A percentile compares a stretch with the other conserved stretches of the same genome.
Conservation (phyloP, 2,329 filamentous ascomycete genomes). For the Aspergillus brasiliensis region DNA sequence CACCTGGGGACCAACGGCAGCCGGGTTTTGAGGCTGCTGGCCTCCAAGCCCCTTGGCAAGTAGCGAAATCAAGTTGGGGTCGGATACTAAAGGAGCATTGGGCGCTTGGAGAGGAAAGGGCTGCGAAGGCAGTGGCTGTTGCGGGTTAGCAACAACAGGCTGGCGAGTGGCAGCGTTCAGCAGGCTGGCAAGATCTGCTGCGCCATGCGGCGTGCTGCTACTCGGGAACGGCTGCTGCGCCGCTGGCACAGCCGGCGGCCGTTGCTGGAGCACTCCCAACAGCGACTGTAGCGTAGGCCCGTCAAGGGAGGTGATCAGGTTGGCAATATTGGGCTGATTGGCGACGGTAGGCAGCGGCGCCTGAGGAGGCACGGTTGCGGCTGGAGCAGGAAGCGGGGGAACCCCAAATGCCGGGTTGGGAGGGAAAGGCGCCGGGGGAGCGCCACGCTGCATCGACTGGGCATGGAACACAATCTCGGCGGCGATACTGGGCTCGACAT, state of each 20-base stretch:
- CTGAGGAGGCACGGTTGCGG: slow-evolving; percentile 35
- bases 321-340: slow-evolving; percentile 59
- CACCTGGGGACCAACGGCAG: slow-evolving; percentile 41
- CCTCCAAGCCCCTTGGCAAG: slow-evolving; percentile 41
- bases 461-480: slow-evolving; percentile 76
- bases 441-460: slow-evolving; percentile 39
- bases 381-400: slow-evolving; percentile 37
- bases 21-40: slow-evolving; percentile 39
- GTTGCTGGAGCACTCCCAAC: slow-evolving; percentile 60
- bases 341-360: slow-evolving; percentile 37
- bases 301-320: slow-evolving; percentile 68
- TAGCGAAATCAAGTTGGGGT: slow-evolving; percentile 42
- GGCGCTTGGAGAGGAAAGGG: slow-evolving; percentile 33
- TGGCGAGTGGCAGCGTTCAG: slow-evolving; percentile 42
- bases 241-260: slow-evolving; percentile 40
- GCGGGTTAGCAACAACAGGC: slow-evolving; percentile 34
- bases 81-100: slow-evolving; percentile 31
- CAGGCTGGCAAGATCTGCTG: slow-evolving; percentile 45
- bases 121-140: slow-evolving; percentile 30
- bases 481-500: slow-evolving; percentile 75
- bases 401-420: slow-evolving; percentile 40
- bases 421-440: slow-evolving; percentile 38
- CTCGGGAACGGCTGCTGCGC: slow-evolving; percentile 39
- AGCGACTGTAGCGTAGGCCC: slow-evolving; percentile 70
- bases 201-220: slow-evolving; percentile 33